Evolutionary conservation across 164 flowering plant species (phyloP).

Genomic region (Sedum album): DNA sequence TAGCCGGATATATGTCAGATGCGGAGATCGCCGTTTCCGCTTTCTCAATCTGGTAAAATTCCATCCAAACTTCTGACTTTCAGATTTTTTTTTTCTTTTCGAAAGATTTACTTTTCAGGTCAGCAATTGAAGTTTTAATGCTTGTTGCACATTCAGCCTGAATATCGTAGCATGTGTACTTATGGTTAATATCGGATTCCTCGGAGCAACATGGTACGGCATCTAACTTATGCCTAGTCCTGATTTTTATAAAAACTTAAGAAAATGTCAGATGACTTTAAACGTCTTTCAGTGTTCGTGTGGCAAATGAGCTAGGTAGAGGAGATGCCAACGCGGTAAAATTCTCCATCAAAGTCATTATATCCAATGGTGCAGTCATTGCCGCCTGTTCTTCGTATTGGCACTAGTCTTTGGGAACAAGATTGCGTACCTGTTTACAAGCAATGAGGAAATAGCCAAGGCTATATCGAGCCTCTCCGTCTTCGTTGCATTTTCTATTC

Average conservation of each 20-base stretch:
- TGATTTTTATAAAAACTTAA: neutral
- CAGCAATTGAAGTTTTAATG: neutral
- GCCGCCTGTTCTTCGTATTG: slow-evolving; percentile 17
- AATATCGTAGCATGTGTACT: slow-evolving; percentile 22
- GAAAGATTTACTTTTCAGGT: too few relatives aligned
- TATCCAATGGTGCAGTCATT: slow-evolving; percentile 8
- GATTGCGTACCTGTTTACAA: slow-evolving; percentile 18
- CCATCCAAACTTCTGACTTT: too few relatives aligned
- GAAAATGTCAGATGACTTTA: neutral
- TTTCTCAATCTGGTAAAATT: slow-evolving; percentile 25
- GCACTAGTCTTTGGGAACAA: slow-evolving; percentile 17
- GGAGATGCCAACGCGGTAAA: slow-evolving; percentile 23
- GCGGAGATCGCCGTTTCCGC: slow-evolving; percentile 22
- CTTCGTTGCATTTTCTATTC: slow-evolving; percentile 21
- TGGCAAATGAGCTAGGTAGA: neutral
- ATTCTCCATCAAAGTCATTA: slow-evolving; percentile 18
- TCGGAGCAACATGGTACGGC: slow-evolving; percentile 19
- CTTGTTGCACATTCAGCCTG: slow-evolving; percentile 15
- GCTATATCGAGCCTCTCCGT: slow-evolving; percentile 17
- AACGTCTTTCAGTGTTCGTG: slow-evolving; percentile 19
- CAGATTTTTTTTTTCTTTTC: neutral
- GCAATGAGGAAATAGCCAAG: slow-evolving; percentile 14
- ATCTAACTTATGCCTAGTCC: too few relatives aligned
- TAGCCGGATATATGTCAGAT: slow-evolving; percentile 26
- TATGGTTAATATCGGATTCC: slow-evolving; percentile 21